These are phyloP conservation scores for Pythium volutum DNA, from an alignment of 352 stramenopile species.

Conservation along the genomic window DNA sequence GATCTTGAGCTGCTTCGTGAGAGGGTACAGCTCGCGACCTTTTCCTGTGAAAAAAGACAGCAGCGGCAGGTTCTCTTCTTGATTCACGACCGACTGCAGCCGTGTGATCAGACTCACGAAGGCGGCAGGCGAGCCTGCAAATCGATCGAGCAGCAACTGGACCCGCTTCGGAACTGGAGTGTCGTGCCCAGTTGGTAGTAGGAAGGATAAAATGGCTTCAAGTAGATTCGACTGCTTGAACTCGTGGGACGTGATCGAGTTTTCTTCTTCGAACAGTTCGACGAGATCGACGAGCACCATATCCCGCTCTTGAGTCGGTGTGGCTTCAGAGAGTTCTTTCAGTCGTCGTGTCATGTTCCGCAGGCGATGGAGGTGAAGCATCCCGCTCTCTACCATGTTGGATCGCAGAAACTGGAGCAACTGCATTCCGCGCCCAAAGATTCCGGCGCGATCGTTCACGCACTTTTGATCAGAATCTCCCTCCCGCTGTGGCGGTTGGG, in stretches of 20 bases:
- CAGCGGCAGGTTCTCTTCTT: slow-evolving; percentile 65
- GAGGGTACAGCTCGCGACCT: slow-evolving; percentile 69
- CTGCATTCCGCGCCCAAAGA: slow-evolving; percentile 50
- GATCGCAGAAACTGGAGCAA: slow-evolving; percentile 53
- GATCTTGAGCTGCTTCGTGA: slow-evolving; percentile 73
- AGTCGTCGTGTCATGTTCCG: slow-evolving; percentile 68
- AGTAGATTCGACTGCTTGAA: slow-evolving; percentile 82
- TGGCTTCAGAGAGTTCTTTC: slow-evolving; percentile 33
- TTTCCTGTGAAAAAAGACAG: slow-evolving; percentile 62
- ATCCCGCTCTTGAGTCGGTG: slow-evolving; percentile 36
- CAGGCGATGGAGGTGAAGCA: slow-evolving; percentile 72
- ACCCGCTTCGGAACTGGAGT: slow-evolving; percentile 31
- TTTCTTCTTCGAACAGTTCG: slow-evolving; percentile 71
- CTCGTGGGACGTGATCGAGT: slow-evolving; percentile 80
- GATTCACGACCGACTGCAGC: slow-evolving; percentile 73
- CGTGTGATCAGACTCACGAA: slow-evolving; percentile 57
- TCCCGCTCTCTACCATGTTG: slow-evolving; percentile 74
- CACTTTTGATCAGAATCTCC: not conserved
- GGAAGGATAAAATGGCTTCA: slow-evolving; percentile 52
- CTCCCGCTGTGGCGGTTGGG: not conserved
- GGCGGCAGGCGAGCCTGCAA: slow-evolving; percentile 42
- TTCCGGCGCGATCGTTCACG: not conserved
- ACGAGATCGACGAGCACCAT: slow-evolving; percentile 66
- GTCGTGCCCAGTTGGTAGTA: slow-evolving; percentile 35
- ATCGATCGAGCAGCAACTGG: slow-evolving; percentile 27